Conservation (phyloP, 2,329 filamentous ascomycete species). For the Cladosporium austrohemisphaericum region DNA sequence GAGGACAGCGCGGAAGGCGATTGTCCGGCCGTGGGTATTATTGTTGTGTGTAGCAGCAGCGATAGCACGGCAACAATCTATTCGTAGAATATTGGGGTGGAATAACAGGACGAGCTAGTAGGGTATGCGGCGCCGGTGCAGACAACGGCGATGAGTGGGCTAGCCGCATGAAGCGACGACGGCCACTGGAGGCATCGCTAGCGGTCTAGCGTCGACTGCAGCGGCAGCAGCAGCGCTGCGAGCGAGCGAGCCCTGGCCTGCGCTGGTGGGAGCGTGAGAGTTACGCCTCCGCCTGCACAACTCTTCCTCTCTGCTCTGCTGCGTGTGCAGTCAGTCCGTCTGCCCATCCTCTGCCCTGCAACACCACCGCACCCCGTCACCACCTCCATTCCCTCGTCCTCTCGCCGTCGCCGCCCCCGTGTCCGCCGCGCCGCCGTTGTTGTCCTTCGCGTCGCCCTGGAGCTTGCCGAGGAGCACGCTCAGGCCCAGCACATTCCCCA, state of each 20-base stretch:
- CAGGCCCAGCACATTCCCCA: slow-evolving; percentile 14
- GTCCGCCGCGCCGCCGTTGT: not conserved
- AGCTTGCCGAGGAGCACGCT: slow-evolving; percentile 12
- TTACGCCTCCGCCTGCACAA: not conserved
- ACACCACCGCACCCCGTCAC: not conserved
- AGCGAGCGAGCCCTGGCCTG: not conserved
- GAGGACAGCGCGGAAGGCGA: not conserved
- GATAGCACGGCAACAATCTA: no score
- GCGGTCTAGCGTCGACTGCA: no score
- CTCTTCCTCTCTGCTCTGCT: not conserved
- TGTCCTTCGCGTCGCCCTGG: slow-evolving; percentile 9
- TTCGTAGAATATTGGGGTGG: no score
- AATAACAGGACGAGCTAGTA: slow-evolving; percentile 7
- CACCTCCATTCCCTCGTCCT: not conserved
- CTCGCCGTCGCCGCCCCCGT: not conserved
- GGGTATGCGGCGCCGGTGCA: no score
- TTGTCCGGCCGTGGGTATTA: not conserved
- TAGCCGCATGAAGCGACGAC: no score
- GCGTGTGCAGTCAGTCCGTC: not conserved
- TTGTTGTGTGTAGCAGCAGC: not conserved
- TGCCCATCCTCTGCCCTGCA: not conserved
- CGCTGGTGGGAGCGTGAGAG: no score
- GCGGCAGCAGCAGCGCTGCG: not conserved
- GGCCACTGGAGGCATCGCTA: no score
- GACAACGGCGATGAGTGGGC: slow-evolving; percentile 3